Base-by-base conservation (phyloP, 2,329 filamentous ascomycete genomes). In the Xylariales sp. region DNA sequence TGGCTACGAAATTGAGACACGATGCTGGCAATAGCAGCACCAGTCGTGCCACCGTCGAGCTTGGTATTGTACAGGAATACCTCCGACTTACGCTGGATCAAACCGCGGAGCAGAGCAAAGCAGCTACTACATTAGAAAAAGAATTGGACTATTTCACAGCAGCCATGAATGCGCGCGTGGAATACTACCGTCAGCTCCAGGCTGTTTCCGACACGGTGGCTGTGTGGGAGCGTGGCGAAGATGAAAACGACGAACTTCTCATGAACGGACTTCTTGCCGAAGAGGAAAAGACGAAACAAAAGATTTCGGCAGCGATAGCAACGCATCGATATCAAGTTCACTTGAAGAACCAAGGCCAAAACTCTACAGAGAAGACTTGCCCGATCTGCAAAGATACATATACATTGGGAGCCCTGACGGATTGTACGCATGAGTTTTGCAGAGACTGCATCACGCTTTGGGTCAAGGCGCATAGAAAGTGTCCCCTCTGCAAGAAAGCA, bases 361-460 rank as follows among this genome's bases (percentile, higher is more conserved):
- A 74, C 34, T 73, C 75, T 2, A 74, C 80, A 33, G 76, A 81
- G 40, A 76, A 79, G 20, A 80, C 85, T 35, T 98, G 93, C 56
- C 78, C 94, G 39, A 96, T 98, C 49, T 98, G 93, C 56, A 83
- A 86, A 53, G 74, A 76, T 10, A 56, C 70, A 0, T 95, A 96
- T 51, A 81, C 84, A 41, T 68, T 80, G n/a, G 91, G 91, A 37
- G 78, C 85, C 37, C 69, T 91, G 44, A 96, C 91, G 0, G 76
- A 88, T 1, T 97, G 93, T 56, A 91, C 91, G 0, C 93, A 98
- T 55, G 80, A 88, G 46, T 97, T 89, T 56, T 96, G 91, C 66
- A 89, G 88, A 52, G 85, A 88, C 19, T 97, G 93, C 59, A 83
- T 97, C 49, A 70, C 72, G 25, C 50, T 80, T 11, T 97, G 93